Percentiles rank a stretch among this genome's conserved stretches.
Evolutionary conservation across 208 protist species (phyloP).

Genomic region (Wallacemonas sp.): DNA sequence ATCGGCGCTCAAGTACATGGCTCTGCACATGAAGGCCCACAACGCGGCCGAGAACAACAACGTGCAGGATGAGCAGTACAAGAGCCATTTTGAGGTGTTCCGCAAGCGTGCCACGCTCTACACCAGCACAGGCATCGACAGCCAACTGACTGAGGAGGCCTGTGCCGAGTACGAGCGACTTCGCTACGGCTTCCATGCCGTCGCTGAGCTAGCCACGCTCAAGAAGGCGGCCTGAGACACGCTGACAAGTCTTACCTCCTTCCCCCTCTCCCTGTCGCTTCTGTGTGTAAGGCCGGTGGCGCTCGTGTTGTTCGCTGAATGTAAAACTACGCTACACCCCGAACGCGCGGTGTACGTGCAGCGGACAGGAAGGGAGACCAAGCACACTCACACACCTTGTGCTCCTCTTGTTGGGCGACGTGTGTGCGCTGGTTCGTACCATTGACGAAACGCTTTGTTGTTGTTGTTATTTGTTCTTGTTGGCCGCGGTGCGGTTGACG

Average conservation of each 20-base stretch:
- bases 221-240: conserved; percentile 1
- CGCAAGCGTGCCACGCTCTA: conserved; percentile 65
- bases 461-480: background rate
- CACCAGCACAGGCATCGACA: conserved; percentile 16
- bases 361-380: too few species aligned
- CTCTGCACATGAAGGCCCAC: conserved; percentile 87
- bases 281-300: too few species aligned
- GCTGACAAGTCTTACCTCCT: background rate
- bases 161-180: conserved; percentile 41
- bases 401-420: background rate
- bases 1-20: conserved; percentile 87
- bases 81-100: conserved; percentile 56
- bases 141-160: conserved; percentile 23
- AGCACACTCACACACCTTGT: too few species aligned
- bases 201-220: conserved; percentile 9
- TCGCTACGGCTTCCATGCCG: conserved; percentile 8
- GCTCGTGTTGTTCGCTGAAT: too few species aligned
- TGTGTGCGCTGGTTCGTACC: background rate
- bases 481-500: background rate
- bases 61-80: conserved; percentile 72
- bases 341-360: too few species aligned
- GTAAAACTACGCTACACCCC: too few species aligned
- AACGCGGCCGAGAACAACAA: conserved; percentile 43
- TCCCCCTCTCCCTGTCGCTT: too few species aligned
- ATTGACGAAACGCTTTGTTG: too few species aligned